Base-by-base conservation (phyloP, 164 flowering plant species). In the Taxillus chinensis region DNA sequence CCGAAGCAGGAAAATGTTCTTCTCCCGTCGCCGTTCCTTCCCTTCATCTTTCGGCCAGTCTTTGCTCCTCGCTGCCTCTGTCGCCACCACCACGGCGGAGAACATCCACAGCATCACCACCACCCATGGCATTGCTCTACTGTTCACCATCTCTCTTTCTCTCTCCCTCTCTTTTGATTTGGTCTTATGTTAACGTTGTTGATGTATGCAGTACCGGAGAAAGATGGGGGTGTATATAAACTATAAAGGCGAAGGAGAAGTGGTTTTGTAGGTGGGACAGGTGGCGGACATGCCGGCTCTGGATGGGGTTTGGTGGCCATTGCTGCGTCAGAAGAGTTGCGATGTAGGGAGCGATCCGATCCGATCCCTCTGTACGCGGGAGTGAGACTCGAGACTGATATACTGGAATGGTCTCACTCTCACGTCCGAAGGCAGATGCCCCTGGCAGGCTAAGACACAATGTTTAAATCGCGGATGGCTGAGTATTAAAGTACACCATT, bases 1-100 rank as follows among this genome's bases (percentile, higher is more conserved):
- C 57, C 66, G 74, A 82, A 90, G 49, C 79, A 90, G 43, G 65
- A 89, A 93, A 71, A 59, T 41, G 11, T 61, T 60, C 71, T 27
- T 42, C 58, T 55, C 58, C 58, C 12, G 3, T 38, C 1, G 37
- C 55, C 50, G 39, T 37, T 42, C 39, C 73, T 45, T 43, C 60
- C 11, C 63, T 69, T 38, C 46, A 15, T 39, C 69, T 52, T 56
- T 41, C 42, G 45, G 66, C 58, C 46, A 66, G 6, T 59, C 62
- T 55, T 62, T 69, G 8, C 45, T 8, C 38, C 58, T 11, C 27
- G 58, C 58, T 11, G 58, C 58, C 8, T 27, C 58, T 0, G 58
- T 5, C 37, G 58, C 58, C 27, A 11, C 58, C 0, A 11, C 51
- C 51, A 48, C 51, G 13, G 13, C 13, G 4, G 13, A 48, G 46